phyloP scores from a whole-genome alignment of 2,329 filamentous ascomycete species.

The Colletotrichum sp. region DNA sequence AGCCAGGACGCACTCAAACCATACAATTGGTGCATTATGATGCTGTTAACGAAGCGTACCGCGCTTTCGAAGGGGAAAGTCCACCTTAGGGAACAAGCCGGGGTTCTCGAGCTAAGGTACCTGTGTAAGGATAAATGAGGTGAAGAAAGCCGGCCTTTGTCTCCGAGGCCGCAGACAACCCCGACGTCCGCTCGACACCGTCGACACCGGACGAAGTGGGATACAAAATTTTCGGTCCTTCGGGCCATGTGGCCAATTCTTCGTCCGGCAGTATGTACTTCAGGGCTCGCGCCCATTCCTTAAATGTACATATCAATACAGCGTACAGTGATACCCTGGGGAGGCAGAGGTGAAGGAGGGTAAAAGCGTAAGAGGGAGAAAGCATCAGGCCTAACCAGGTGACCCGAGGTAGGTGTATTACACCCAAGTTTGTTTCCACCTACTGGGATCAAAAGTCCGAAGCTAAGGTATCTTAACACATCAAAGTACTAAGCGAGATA shows the following conservation, averaged over 20 bases:
- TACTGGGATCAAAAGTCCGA: background rate
- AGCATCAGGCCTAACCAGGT: background rate
- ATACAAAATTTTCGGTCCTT: background rate
- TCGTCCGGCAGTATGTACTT: background rate
- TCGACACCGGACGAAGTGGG: background rate
- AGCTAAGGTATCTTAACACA: background rate
- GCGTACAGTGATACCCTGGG: background rate
- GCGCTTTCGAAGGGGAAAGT: background rate
- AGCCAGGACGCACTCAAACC: background rate
- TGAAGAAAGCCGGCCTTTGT: background rate
- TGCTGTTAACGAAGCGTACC: background rate
- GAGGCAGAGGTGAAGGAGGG: background rate
- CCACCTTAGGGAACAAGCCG: background rate
- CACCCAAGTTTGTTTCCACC: background rate
- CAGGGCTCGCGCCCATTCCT: background rate
- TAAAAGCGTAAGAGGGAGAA: background rate
- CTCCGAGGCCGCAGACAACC: slow-evolving; percentile 1
- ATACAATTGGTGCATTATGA: background rate
- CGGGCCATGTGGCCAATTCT: background rate
- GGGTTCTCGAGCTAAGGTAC: background rate
- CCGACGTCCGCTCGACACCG: background rate
- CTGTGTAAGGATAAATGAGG: background rate
- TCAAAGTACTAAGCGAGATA: background rate
- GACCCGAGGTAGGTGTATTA: background rate
- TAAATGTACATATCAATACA: background rate